A percentile compares a stretch with the other conserved stretches of the same genome.
These are phyloP conservation scores for Thoreauomyces humboldtii DNA, from an alignment of 192 early-diverging fungal species.

Conservation along the genomic window DNA sequence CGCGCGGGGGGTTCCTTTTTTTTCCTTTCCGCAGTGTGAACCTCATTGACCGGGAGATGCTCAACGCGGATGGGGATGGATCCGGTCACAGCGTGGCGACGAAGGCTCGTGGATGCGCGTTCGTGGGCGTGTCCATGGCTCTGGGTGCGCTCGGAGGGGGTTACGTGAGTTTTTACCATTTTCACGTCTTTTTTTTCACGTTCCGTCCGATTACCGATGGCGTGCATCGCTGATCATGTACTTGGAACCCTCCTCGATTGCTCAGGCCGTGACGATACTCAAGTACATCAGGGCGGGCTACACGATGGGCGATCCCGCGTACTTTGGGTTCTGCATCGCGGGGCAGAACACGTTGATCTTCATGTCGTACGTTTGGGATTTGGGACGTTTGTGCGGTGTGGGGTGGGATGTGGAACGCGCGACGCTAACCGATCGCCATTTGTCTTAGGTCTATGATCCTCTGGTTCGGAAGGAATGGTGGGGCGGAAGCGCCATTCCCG, in stretches of 20 bases:
- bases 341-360: conserved; percentile 52
- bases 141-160: conserved; percentile 47
- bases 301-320: conserved; percentile 39
- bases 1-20: neutral
- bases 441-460: conserved; percentile 44
- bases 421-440: neutral
- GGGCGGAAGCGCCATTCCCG: conserved; percentile 6
- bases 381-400: neutral
- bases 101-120: conserved; percentile 52
- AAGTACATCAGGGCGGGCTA: conserved; percentile 48
- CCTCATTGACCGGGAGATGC: conserved; percentile 46
- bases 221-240: too few species aligned
- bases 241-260: neutral
- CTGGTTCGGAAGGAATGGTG: conserved; percentile 51
- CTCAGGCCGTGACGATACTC: conserved; percentile 40
- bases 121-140: conserved; percentile 51
- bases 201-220: neutral
- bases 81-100: conserved; percentile 35
- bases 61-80: conserved; percentile 39
- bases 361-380: conserved; percentile 34
- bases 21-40: conserved; percentile 36
- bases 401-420: neutral
- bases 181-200: neutral
- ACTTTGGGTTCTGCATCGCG: conserved; percentile 39
- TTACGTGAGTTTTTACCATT: conserved; percentile 28